Evolutionary conservation across 208 protist species (phyloP).

Genomic region (Kentomonas sorsogonicus): DNA sequence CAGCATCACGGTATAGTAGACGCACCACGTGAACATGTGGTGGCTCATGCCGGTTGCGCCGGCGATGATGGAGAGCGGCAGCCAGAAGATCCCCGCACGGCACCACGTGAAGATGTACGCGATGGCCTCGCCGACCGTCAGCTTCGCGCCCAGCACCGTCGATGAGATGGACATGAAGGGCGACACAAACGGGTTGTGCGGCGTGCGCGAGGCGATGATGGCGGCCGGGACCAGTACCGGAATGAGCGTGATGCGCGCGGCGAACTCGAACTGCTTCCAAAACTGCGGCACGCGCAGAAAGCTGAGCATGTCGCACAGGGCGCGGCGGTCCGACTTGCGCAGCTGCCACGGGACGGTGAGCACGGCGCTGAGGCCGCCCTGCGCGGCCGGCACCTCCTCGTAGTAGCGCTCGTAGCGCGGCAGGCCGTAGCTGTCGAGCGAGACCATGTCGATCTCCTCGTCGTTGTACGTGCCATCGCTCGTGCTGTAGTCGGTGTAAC

Average conservation of each 20-base stretch:
- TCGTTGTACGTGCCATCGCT: neutral
- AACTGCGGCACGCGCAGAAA: conserved; percentile 55
- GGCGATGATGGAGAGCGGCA: conserved; percentile 67
- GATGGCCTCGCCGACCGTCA: conserved; percentile 64
- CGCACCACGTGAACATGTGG: conserved; percentile 58
- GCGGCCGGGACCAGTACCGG: conserved; percentile 53
- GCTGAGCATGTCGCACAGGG: conserved; percentile 55
- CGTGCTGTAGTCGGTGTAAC: conserved; percentile 5
- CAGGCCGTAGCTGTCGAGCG: conserved; percentile 63
- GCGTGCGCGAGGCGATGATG: conserved; percentile 49
- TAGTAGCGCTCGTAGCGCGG: conserved; percentile 50
- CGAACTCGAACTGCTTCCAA: conserved; percentile 77
- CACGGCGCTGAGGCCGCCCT: conserved; percentile 16
- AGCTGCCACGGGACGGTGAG: conserved; percentile 71
- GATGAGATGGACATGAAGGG: conserved; percentile 58
- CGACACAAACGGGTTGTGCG: conserved; percentile 59
- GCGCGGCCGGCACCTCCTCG: conserved; percentile 9
- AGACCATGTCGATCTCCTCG: conserved; percentile 28
- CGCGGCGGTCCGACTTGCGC: conserved; percentile 18
- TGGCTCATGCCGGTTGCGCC: conserved; percentile 47
- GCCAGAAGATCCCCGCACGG: conserved; percentile 68
- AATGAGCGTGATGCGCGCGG: conserved; percentile 59
- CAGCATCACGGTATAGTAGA: conserved; percentile 70
- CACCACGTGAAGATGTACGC: conserved; percentile 69
- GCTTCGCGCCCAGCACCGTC: conserved; percentile 55